A percentile compares a stretch with the other conserved stretches of the same genome.
Conservation (phyloP, 1,284 basidiomycete species). For the Golubevia sp. region DNA sequence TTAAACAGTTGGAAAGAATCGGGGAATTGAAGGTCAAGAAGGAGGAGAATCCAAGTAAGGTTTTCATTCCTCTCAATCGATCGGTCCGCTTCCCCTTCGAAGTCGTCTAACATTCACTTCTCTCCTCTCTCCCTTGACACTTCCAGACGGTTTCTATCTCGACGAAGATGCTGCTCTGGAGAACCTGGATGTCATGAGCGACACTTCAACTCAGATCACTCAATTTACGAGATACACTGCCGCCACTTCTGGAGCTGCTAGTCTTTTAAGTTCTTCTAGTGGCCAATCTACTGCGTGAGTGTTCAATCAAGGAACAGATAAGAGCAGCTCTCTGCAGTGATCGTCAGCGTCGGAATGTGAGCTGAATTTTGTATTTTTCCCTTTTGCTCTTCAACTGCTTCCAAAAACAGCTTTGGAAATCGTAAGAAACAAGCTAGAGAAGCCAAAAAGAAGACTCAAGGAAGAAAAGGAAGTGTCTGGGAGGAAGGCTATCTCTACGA, state of each 20-base stretch:
- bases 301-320: background rate
- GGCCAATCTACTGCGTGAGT: background rate
- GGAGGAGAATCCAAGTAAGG: slow-evolving; percentile 48
- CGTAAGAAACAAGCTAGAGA: slow-evolving; percentile 30
- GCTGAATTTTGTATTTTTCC: background rate
- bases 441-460: slow-evolving; percentile 42
- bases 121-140: background rate
- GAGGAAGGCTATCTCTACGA: slow-evolving; percentile 56
- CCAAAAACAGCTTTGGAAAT: no score
- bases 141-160: slow-evolving; percentile 23
- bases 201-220: slow-evolving; percentile 52
- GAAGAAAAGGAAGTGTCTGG: slow-evolving; percentile 52
- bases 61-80: no score
- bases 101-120: background rate
- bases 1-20: slow-evolving; percentile 37
- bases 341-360: background rate
- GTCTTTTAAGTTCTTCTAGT: slow-evolving; percentile 17
- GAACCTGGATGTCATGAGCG: slow-evolving; percentile 48
- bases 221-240: slow-evolving; percentile 57
- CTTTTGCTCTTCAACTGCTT: no score
- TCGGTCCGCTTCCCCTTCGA: no score
- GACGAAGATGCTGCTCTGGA: slow-evolving; percentile 39
- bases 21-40: slow-evolving; percentile 36
- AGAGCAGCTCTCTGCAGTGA: no score
- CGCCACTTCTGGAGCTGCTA: slow-evolving; percentile 32